Conservation (phyloP, 2,329 filamentous ascomycete genomes). For the Furcasterigmium furcatum region DNA sequence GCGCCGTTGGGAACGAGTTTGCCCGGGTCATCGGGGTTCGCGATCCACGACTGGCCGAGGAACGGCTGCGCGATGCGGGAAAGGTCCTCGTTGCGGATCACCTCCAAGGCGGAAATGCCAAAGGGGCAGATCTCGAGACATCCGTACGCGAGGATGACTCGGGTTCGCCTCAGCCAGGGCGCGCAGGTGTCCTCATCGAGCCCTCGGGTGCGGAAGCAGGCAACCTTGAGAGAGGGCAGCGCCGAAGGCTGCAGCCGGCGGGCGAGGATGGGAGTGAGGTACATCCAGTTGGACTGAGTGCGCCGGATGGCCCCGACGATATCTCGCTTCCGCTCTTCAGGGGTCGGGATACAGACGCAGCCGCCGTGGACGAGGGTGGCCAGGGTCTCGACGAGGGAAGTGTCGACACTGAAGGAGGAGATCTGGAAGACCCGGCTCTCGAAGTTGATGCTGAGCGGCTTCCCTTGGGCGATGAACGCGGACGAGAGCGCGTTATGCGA, state of each 20-base stretch:
- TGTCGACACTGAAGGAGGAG: slow-evolving; percentile 51
- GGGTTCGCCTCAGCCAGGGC: slow-evolving; percentile 41
- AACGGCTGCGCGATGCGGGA: slow-evolving; percentile 44
- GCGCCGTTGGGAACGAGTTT: slow-evolving; percentile 50
- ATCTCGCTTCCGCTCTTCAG: slow-evolving; percentile 44
- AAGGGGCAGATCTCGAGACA: slow-evolving; percentile 48
- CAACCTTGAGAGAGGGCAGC: slow-evolving; percentile 32
- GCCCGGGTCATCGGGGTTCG: slow-evolving; percentile 47
- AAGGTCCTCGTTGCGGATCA: slow-evolving; percentile 30
- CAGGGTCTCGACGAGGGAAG: slow-evolving; percentile 48
- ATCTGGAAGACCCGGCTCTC: slow-evolving; percentile 55
- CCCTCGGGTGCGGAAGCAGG: slow-evolving; percentile 46
- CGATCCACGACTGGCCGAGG: slow-evolving; percentile 47
- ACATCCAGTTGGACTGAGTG: slow-evolving; percentile 48
- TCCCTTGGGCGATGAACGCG: slow-evolving; percentile 46
- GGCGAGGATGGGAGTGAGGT: slow-evolving; percentile 59
- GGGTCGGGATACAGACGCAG: slow-evolving; percentile 55
- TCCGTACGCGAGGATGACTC: slow-evolving; percentile 48
- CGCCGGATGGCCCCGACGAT: slow-evolving; percentile 45
- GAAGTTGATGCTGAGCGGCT: slow-evolving; percentile 43
- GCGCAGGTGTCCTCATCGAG: slow-evolving; percentile 45
- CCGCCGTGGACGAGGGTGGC: slow-evolving; percentile 52
- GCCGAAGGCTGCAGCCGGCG: slow-evolving; percentile 32
- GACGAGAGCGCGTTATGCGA: slow-evolving; percentile 58
- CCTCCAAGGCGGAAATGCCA: slow-evolving; percentile 44